Evolutionary conservation across 257 asterid genomes (phyloP), one percentile per base, ranked within the genome.

Genomic region (Cruciata laevipes): DNA sequence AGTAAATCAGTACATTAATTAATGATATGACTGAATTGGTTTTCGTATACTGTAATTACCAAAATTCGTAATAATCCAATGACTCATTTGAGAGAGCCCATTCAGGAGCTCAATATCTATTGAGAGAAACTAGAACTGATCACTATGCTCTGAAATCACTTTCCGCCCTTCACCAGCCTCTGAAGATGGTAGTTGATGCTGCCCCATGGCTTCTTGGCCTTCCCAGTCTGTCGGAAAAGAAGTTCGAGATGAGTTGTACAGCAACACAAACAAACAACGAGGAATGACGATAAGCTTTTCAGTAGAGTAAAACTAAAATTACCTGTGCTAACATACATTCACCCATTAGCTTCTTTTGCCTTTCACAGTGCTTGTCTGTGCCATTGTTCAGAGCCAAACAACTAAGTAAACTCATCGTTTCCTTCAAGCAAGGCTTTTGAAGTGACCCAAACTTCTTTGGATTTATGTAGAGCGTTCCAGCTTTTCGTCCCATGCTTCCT

Each of bases 311-410:
- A 11, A 7, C n/a, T 40, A 57, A 25, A 60, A 38, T 71, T 77
- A 90, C 99, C 95, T 90, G 97, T 69, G 92, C 87, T 55, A 87
- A 89, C 97, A 90, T 85, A 85, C 95, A 94, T 40, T 88, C 76
- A 69, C 89, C 84, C 75, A 94, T 71, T 18, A 76, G 62, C 3
- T 91, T 74, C 74, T 94, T 94, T 53, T 90, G 96, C 67, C 90
- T 78, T 67, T 79, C 81, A 67, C 97, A 94, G 66, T 83, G 84
- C 42, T 69, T 75, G 69, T 86, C 96, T 40, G 76, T 79, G 75
- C 90, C 91, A 31, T 93, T 85, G 76, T 84, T 83, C 52, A 94
- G 69, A 74, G 95, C 78, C 84, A 94, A 70, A 70, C 99, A 94
- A 62, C 78, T 90, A 16, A 94, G 95, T 74, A 90, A 90, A 3